Conservation (phyloP, 805 yeast genomes). For the Ogataea populi-albae region DNA sequence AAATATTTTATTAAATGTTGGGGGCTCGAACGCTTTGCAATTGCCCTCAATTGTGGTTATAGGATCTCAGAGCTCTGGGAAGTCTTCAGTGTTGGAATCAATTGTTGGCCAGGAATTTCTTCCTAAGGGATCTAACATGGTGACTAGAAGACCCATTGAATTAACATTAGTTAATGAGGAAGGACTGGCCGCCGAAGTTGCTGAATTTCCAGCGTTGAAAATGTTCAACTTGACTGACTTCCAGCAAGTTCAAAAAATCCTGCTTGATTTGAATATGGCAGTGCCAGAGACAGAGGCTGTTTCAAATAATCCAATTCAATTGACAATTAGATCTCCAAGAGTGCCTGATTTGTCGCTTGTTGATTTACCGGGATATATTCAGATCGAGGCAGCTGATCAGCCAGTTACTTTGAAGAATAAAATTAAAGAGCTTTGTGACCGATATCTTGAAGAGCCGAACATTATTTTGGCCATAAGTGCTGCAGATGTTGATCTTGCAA, state of each 20-base stretch:
- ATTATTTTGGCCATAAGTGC: slow-evolving; percentile 94
- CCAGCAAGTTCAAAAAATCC: slow-evolving; percentile 79
- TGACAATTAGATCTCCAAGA: slow-evolving; percentile 82
- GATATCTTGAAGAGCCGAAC: slow-evolving; percentile 86
- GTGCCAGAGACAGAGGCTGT: slow-evolving; percentile 85
- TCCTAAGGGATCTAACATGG: slow-evolving; percentile 98
- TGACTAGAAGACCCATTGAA: slow-evolving; percentile 95
- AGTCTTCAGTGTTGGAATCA: slow-evolving; percentile 92
- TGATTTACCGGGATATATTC: slow-evolving; percentile 97
- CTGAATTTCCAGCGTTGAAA: slow-evolving; percentile 90
- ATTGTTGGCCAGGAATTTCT: slow-evolving; percentile 97
- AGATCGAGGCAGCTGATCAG: slow-evolving; percentile 94
- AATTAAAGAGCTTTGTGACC: slow-evolving; percentile 77
- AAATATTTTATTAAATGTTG: slow-evolving; percentile 69
- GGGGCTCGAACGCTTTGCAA: slow-evolving; percentile 68
- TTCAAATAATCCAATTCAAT: slow-evolving; percentile 89
- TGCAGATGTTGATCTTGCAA: slow-evolving; percentile 97
- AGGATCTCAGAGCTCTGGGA: slow-evolving; percentile 97
- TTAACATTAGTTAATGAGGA: slow-evolving; percentile 87
- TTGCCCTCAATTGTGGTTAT: slow-evolving; percentile 94
- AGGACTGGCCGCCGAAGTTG: slow-evolving; percentile 71
- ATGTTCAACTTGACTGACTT: slow-evolving; percentile 83
- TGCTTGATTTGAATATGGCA: slow-evolving; percentile 86
- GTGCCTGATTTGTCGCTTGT: slow-evolving; percentile 93
- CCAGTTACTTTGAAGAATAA: slow-evolving; percentile 78